Evolutionary conservation across 2,329 filamentous ascomycete genomes (phyloP), one percentile per base, ranked within the genome.

Genomic region (Phaeophleospora eucalypticola): DNA sequence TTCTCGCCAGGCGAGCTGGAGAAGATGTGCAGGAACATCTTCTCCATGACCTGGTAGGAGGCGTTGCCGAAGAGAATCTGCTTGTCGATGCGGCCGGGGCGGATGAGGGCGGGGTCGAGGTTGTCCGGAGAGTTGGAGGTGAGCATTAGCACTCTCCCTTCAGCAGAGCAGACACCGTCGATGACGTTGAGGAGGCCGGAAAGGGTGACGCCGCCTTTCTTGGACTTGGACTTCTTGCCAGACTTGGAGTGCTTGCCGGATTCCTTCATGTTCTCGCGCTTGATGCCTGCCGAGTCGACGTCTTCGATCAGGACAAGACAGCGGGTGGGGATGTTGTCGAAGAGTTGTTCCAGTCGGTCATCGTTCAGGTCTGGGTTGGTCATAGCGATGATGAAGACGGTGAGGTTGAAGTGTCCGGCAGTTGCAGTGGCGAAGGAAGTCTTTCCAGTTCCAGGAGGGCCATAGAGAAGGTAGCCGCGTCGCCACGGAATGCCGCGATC

Each of bases 251-350:
- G n/a, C 27, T 18, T n/a, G 12, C 18, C 24, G 24, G 24, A 29
- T 29, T 6, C 7, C 24, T 39, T 27, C 6, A 34, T 40, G 21
- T 42, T 89, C 65, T 95, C 95, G 69, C 91, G 87, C 29, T 89
- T 89, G 59, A 91, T 90, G 64, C 91, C 90, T 46, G 96, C 87
- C 41, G 89, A 89, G 68, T 96, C 91, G 51, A 96, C 90, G 74
- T 97, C 91, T 67, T 97, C 91, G 62, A 95, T 91, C 81, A 97
- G 96, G 72, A 97, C 96, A 65, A 97, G 96, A 70, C 91, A 97
- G 79, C 96, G 95, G 43, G 89, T 95, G 60, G 91, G 83, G 9
- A 93, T 91, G 89, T 95, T 95, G 72, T 96, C 91, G 68, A 98
- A 97, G 3, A 97, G 79, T 72, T 95, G 89, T 61, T 90, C 83